Evolutionary conservation across 306 rosid genomes (phyloP), one percentile per base, ranked within the genome.

Genomic region (Dryas octopetala): DNA sequence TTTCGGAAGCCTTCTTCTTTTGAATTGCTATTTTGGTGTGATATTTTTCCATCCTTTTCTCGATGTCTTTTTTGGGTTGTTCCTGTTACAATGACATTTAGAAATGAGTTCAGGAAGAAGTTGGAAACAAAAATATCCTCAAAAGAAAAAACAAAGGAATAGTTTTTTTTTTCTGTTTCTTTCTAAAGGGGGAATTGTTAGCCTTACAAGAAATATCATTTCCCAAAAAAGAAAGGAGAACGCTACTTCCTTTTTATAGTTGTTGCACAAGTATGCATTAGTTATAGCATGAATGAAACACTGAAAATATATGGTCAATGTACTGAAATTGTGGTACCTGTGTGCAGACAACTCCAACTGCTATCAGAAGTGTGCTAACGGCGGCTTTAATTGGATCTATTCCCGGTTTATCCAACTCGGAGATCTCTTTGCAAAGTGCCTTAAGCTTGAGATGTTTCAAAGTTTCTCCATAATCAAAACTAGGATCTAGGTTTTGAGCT

Each of bases 341-440:
- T 4, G 38, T 5, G 19, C 23, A 46, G 11, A 44, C 6, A 72
- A 85, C 63, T 68, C 86, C 93, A 46, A 83, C 74, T 6, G 85
- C 82, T 19, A 5, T 32, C 62, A 89, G 70, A 79, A 86, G 90
- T 77, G 70, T 78, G 5, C 10, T 28, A 66, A 86, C 68, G 73
- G 89, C 26, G 6, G 81, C 88, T 32, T 8, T 45, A 3, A 85
- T 75, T 14, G 90, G 54, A 70, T 57, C 15, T 48, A 23, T 40
- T 0, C 60, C 47, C 47, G 49, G 60, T 43, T 26, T 58, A 15
- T 14, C 12, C n/a, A 11, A 7, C 14, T 15, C 19, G 14, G 14
- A 13, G 0, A 4, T 1, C 32, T 73, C 75, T 83, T 69, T 85
- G 69, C 4, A 69, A 66, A 85, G 61, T 3, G 75, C 69, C 75